phyloP scores from a whole-genome alignment of 1,284 basidiomycete genomes.

The Apiotrichum akiyoshidainum region DNA sequence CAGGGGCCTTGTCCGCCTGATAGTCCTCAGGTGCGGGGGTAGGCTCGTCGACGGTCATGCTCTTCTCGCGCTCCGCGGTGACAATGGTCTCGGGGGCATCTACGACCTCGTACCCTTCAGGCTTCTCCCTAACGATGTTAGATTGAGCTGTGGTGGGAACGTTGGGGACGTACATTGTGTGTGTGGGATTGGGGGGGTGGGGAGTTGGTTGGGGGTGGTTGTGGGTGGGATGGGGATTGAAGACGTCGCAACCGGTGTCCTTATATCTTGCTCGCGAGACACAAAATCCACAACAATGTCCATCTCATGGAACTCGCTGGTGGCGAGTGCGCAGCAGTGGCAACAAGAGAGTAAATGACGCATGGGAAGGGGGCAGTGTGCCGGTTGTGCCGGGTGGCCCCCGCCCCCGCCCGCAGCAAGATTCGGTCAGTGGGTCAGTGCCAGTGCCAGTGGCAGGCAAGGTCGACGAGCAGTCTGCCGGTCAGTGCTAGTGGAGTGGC shows the following conservation, averaged over 20 bases:
- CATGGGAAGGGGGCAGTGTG: too few relatives aligned
- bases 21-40: not conserved
- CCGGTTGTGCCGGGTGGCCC: too few relatives aligned
- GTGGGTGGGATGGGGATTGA: not conserved
- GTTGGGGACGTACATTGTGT: conserved; percentile 7
- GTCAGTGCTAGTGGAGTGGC: too few relatives aligned
- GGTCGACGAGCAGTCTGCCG: too few relatives aligned
- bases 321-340: too few relatives aligned
- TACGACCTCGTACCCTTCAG: conserved; percentile 13
- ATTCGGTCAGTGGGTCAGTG: too few relatives aligned
- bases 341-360: too few relatives aligned
- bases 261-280: conserved; percentile 4
- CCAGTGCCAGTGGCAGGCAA: too few relatives aligned
- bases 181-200: too few relatives aligned
- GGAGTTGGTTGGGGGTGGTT: not conserved
- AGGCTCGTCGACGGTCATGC: not conserved
- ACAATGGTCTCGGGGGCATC: not conserved
- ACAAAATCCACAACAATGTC: too few relatives aligned
- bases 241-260: not conserved
- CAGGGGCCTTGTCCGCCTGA: conserved; percentile 1
- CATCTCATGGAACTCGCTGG: too few relatives aligned
- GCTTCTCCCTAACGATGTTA: conserved; percentile 23
- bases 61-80: not conserved
- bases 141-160: not conserved
- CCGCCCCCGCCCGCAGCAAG: too few relatives aligned